These are phyloP conservation scores for Ramaria rubella DNA, from an alignment of 768 basidiomycete genomes.

Conservation along the genomic window DNA sequence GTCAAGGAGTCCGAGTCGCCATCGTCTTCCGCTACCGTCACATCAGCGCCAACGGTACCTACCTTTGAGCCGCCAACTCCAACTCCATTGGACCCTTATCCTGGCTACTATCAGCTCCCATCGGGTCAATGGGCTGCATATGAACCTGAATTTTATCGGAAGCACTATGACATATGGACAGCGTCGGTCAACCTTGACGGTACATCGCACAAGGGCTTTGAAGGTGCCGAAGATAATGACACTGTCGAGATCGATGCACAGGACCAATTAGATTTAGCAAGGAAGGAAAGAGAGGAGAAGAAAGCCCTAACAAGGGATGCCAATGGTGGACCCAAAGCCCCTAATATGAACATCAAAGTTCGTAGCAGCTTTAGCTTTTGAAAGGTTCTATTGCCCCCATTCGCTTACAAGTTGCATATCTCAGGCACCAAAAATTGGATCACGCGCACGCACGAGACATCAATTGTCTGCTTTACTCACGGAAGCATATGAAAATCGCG, in stretches of 20 bases:
- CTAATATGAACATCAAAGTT: constrained; percentile 80
- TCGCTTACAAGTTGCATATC: too few relatives aligned
- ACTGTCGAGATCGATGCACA: constrained; percentile 58
- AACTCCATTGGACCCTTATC: constrained; percentile 67
- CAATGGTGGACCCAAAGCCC: constrained; percentile 44
- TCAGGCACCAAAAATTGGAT: constrained; percentile 65
- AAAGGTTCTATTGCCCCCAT: constrained; percentile 25
- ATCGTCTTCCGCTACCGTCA: constrained; percentile 29
- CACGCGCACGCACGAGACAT: constrained; percentile 65
- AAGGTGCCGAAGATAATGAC: constrained; percentile 50
- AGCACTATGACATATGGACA: constrained; percentile 62
- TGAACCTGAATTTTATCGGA: constrained; percentile 61
- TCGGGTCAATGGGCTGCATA: constrained; percentile 75
- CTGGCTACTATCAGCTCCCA: constrained; percentile 81
- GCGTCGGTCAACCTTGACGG: constrained; percentile 1
- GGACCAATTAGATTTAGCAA: constrained; percentile 74
- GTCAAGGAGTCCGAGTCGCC: background rate
- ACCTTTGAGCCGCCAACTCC: constrained; percentile 70
- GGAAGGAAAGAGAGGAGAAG: constrained; percentile 53
- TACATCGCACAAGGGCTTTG: constrained; percentile 52
- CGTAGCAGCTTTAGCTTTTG: background rate
- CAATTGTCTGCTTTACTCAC: constrained; percentile 75
- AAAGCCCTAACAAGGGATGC: constrained; percentile 68
- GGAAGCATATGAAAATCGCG: constrained; percentile 80
- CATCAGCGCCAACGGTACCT: constrained; percentile 64